Conservation (phyloP, 345 rosid species). For the Anacardium occidentale region DNA sequence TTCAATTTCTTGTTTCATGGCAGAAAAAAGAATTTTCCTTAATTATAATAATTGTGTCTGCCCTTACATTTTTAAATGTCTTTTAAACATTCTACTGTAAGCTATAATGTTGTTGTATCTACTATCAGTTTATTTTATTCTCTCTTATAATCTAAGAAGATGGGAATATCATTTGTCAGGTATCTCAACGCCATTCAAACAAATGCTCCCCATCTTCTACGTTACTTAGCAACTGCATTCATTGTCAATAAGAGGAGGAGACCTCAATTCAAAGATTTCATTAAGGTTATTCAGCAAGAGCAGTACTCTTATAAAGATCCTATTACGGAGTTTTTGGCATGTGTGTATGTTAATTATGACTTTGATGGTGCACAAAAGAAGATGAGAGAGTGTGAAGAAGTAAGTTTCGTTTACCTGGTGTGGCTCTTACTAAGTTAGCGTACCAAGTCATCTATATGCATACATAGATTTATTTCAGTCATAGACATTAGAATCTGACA, state of each 20-base stretch:
- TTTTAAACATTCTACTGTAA: neutral
- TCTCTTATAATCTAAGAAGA: neutral
- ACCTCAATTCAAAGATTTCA: slow-evolving; percentile 88
- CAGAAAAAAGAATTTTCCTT: neutral
- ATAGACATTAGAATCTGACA: neutral
- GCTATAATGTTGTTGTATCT: neutral
- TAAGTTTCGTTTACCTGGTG: slow-evolving; percentile 30
- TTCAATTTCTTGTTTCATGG: neutral
- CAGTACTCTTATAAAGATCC: slow-evolving; percentile 91
- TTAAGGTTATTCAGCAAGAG: slow-evolving; percentile 92
- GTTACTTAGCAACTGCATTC: slow-evolving; percentile 96
- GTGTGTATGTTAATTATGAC: slow-evolving; percentile 88
- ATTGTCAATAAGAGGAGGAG: slow-evolving; percentile 96
- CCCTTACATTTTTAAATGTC: neutral
- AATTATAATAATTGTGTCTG: neutral
- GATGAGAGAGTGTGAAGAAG: slow-evolving; percentile 97
- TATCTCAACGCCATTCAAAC: slow-evolving; percentile 96
- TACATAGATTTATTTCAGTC: neutral
- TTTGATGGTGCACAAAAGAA: slow-evolving; percentile 97
- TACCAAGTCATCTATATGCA: neutral
- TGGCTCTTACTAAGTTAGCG: neutral
- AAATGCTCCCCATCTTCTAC: slow-evolving; percentile 92
- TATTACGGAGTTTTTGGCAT: slow-evolving; percentile 92
- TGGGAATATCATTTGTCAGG: slow-evolving; percentile 34
- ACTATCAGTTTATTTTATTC: neutral